A percentile compares a stretch with the other conserved stretches of the same genome.
phyloP scores from a whole-genome alignment of 1,284 basidiomycete species.

The Trichosporon ovoides region DNA sequence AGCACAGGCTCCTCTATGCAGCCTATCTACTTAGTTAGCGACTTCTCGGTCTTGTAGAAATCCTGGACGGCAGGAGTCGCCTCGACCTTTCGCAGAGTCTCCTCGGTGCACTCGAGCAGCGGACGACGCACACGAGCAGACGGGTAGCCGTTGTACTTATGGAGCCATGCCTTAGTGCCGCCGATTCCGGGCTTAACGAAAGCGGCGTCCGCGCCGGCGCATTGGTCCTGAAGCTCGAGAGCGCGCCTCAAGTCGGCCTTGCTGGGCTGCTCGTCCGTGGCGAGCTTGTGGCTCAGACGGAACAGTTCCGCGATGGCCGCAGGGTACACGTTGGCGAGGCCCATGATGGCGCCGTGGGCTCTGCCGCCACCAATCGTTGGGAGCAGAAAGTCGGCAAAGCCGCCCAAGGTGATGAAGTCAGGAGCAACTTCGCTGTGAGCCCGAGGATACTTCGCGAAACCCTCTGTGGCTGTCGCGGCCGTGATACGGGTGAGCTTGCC shows the following conservation, averaged over 20 bases:
- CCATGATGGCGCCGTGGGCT: slow-evolving; percentile 74
- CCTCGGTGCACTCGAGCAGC: slow-evolving; percentile 62
- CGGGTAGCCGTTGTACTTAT: slow-evolving; percentile 62
- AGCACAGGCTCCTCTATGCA: background rate
- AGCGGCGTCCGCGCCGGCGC: slow-evolving; percentile 72
- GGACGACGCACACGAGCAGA: slow-evolving; percentile 63
- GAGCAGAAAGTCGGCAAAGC: slow-evolving; percentile 70
- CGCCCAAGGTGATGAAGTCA: slow-evolving; percentile 68
- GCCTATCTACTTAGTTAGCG: slow-evolving; percentile 46
- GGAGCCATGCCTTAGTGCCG: slow-evolving; percentile 72
- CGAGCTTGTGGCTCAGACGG: slow-evolving; percentile 54
- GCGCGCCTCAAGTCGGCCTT: slow-evolving; percentile 61
- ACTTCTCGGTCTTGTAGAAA: slow-evolving; percentile 61
- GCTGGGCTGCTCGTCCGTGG: slow-evolving; percentile 53
- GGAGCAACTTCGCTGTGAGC: slow-evolving; percentile 51
- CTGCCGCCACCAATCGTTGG: slow-evolving; percentile 57
- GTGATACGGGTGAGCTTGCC: slow-evolving; percentile 82
- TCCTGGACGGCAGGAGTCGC: slow-evolving; percentile 63
- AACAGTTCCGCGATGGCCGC: slow-evolving; percentile 61
- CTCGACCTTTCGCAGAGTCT: slow-evolving; percentile 59
- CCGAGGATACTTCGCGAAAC: slow-evolving; percentile 62
- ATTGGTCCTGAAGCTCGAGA: slow-evolving; percentile 68
- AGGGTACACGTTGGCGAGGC: slow-evolving; percentile 71
- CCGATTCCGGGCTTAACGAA: slow-evolving; percentile 71
- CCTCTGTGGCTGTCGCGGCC: slow-evolving; percentile 58